These are phyloP conservation scores for Teratosphaeria pseudoeucalypti DNA, from an alignment of 2,329 filamentous ascomycete genomes.

Conservation along the genomic window DNA sequence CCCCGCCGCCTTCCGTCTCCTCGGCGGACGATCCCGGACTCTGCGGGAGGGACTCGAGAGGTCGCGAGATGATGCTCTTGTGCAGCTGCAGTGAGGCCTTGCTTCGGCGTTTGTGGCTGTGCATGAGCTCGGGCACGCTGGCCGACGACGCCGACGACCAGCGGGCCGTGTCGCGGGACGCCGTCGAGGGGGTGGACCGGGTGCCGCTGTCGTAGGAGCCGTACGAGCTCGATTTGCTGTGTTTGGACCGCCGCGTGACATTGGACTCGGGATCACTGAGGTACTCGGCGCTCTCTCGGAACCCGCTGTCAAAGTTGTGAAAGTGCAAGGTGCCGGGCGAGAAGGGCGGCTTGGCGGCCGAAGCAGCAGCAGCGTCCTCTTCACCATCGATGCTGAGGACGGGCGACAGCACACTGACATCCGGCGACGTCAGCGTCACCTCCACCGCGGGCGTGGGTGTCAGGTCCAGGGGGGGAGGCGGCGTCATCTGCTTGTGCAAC, in stretches of 20 bases:
- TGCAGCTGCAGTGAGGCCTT: conserved; percentile 4
- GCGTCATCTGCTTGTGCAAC: background rate
- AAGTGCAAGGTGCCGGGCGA: conserved; percentile 7
- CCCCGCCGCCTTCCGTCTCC: background rate
- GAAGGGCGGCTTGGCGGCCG: background rate
- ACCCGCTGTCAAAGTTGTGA: conserved; percentile 9
- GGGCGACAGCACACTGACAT: conserved; percentile 5
- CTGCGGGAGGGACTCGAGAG: conserved; percentile 16
- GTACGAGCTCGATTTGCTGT: conserved; percentile 20
- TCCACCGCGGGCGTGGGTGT: background rate
- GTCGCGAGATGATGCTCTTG: conserved; percentile 10
- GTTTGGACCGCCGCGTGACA: conserved; percentile 9
- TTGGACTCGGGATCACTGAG: conserved; percentile 18
- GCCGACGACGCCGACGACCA: conserved; percentile 20
- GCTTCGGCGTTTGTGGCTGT: conserved; percentile 13
- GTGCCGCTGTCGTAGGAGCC: conserved; percentile 17
- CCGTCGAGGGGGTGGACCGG: conserved; percentile 2
- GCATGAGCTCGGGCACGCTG: conserved; percentile 21
- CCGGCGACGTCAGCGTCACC: background rate
- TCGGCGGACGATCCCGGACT: conserved; percentile 6
- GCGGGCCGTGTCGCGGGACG: conserved; percentile 11
- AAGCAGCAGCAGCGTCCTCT: conserved; percentile 1
- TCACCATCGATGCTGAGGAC: conserved; percentile 6
- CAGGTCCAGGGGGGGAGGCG: background rate
- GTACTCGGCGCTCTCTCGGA: conserved; percentile 9